These are phyloP conservation scores for Fusarium nematophilum DNA, from an alignment of 2,329 filamentous ascomycete genomes.

Conservation along the genomic window DNA sequence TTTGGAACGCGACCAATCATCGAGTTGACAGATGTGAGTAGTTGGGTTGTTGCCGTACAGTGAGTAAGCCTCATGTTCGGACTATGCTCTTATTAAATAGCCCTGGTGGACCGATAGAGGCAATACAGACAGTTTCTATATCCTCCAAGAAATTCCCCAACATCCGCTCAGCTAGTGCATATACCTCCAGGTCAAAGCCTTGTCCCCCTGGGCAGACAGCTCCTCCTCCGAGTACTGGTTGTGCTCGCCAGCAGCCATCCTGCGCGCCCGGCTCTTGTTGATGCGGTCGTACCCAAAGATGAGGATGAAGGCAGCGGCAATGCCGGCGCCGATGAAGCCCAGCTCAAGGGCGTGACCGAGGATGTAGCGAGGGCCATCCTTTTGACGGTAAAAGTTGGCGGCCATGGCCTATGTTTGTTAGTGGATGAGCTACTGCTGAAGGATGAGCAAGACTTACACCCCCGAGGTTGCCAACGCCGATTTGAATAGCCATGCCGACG, in stretches of 20 bases:
- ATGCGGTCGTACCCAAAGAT: slow-evolving; percentile 64
- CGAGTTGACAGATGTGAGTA: too few species aligned
- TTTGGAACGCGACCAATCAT: too few species aligned
- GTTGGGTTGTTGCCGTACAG: too few species aligned
- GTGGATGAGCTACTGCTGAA: rapidly evolving
- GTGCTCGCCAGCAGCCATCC: slow-evolving; percentile 57
- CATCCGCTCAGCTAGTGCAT: too few species aligned
- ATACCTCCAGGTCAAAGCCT: slow-evolving; percentile 72
- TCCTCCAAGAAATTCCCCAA: too few species aligned
- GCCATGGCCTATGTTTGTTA: slow-evolving; percentile 67
- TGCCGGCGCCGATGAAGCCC: slow-evolving; percentile 59
- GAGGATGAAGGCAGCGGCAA: slow-evolving; percentile 57
- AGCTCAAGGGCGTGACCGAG: slow-evolving; percentile 64
- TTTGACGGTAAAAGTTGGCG: slow-evolving; percentile 75
- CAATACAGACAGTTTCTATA: too few species aligned
- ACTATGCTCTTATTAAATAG: too few species aligned
- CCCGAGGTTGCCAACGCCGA: slow-evolving; percentile 69
- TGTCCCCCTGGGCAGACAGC: slow-evolving; percentile 69
- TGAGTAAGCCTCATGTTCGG: too few species aligned
- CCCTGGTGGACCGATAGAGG: too few species aligned
- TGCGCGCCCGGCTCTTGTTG: slow-evolving; percentile 67
- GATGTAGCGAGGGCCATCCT: slow-evolving; percentile 60
- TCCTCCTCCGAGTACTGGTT: slow-evolving; percentile 57
- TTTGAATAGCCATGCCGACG: slow-evolving; percentile 73
- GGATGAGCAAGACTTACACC: slow-evolving; percentile 50